A percentile compares a stretch with the other conserved stretches of the same genome.
These are phyloP conservation scores for Ceratobasidium sp. DNA, from an alignment of 1,284 basidiomycete genomes.

Conservation along the genomic window DNA sequence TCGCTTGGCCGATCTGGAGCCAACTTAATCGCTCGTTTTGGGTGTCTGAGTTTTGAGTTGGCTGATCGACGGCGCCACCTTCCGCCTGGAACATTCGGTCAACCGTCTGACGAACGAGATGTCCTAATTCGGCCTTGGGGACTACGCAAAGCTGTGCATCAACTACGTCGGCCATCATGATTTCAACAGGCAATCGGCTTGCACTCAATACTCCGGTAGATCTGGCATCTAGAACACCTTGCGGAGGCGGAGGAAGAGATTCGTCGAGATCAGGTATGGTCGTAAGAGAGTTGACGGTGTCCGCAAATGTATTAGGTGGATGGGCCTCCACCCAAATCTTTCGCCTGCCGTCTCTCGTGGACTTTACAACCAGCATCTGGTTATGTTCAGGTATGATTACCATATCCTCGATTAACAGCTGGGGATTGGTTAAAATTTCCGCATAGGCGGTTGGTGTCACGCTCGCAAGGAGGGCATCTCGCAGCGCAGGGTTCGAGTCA, in stretches of 20 bases:
- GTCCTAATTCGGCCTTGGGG: slow-evolving; percentile 7
- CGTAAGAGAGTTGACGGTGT: slow-evolving; percentile 8
- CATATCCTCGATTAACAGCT: slow-evolving; percentile 14
- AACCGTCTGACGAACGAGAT: slow-evolving; percentile 21
- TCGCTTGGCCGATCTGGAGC: slow-evolving; percentile 10
- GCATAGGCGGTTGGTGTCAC: slow-evolving; percentile 28
- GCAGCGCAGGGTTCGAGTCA: slow-evolving; percentile 32
- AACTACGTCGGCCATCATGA: slow-evolving; percentile 26
- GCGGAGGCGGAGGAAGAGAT: background rate
- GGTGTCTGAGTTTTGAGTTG: slow-evolving; percentile 3
- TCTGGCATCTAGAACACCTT: slow-evolving; percentile 17
- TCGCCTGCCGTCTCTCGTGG: slow-evolving; percentile 15
- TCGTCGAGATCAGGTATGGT: slow-evolving; percentile 2
- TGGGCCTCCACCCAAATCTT: slow-evolving; percentile 16
- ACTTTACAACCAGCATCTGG: slow-evolving; percentile 17
- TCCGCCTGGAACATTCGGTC: background rate
- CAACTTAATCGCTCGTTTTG: slow-evolving; percentile 18
- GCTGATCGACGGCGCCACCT: background rate
- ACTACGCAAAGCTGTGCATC: slow-evolving; percentile 14
- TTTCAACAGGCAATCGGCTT: slow-evolving; percentile 12
- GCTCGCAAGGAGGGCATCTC: slow-evolving; percentile 20
- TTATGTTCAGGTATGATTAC: slow-evolving; percentile 8
- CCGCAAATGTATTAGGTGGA: slow-evolving; percentile 25
- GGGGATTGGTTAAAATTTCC: slow-evolving; percentile 20
- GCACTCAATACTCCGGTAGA: background rate